phyloP scores from a whole-genome alignment of 495 filamentous ascomycete genomes.

The Neurospora terricola region DNA sequence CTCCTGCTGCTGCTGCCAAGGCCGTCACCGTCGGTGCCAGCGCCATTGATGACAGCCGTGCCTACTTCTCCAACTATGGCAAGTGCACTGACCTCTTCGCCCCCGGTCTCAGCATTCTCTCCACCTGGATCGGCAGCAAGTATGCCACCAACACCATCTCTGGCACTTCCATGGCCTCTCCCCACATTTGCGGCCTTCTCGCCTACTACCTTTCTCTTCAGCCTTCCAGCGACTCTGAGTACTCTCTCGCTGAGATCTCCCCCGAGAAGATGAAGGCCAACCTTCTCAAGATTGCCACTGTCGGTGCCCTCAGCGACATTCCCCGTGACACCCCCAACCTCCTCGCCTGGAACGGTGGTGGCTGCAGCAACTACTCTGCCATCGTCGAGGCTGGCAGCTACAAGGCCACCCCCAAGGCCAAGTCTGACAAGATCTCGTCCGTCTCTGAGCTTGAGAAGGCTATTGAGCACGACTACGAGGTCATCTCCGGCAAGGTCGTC shows the following conservation, averaged over 20 bases:
- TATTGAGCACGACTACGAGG: slow-evolving; percentile 47
- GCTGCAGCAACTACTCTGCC: slow-evolving; percentile 76
- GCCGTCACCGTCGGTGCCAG: slow-evolving; percentile 96
- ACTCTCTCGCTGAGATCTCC: slow-evolving; percentile 78
- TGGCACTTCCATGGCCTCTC: slow-evolving; percentile 98
- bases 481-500: slow-evolving; percentile 44
- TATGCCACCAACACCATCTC: slow-evolving; percentile 96
- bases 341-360: slow-evolving; percentile 98
- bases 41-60: slow-evolving; percentile 85
- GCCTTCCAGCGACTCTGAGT: slow-evolving; percentile 78
- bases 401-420: slow-evolving; percentile 26
- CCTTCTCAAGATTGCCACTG: slow-evolving; percentile 74
- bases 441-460: slow-evolving; percentile 49
- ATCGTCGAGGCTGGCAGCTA: slow-evolving; percentile 68
- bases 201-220: slow-evolving; percentile 98
- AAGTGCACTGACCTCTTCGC: slow-evolving; percentile 99
- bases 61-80: slow-evolving; percentile 99
- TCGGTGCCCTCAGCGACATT: slow-evolving; percentile 71
- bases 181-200: slow-evolving; percentile 90
- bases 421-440: slow-evolving; percentile 15
- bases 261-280: slow-evolving; percentile 89
- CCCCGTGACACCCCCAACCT: slow-evolving; percentile 73
- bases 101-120: slow-evolving; percentile 91
- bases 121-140: slow-evolving; percentile 95
- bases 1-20: slow-evolving; percentile 86